Base-by-base conservation (phyloP, 1,284 basidiomycete species). In the Mycena sp. region DNA sequence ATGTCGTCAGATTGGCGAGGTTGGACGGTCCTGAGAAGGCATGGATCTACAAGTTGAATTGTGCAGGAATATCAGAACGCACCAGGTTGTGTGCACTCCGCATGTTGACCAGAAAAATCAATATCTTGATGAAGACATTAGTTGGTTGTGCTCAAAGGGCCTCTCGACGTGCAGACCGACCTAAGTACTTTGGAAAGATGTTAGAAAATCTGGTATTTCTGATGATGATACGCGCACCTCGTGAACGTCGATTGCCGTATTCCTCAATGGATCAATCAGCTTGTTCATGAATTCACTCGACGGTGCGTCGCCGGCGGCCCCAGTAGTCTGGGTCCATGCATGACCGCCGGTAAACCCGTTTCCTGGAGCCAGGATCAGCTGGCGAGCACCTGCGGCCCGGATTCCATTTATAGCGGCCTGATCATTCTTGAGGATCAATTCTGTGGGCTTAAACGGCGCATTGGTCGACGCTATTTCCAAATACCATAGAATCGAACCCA, bases 301-400 rank as follows among this genome's bases (percentile, higher is more conserved):
- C 1, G 82, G 80, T 17, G 69, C 71, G 17, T 68, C 58, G 4
- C 77, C 77, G 32, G 14, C n/a, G 1, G n/a, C 40, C 0, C 54
- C 55, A 9, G 79, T 78, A 12, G 66, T 61, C 57, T 83, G 78
- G 2, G 76, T 81, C 78, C 77, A 82, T 0, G 80, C 74, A 58
- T 83, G 81, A 0, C 81, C 81, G 3, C 81, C 81, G 25, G 81
- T 83, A 56, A 77, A 83, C 1, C 76, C 80, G 46, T 83, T 83
- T 14, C 81, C 81, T 6, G 81, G 80, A 14, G 81, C 81, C 14
- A 83, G 72, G 54, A 83, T 81, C 35, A 83, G 74, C 61, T 83
- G 80, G 1, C 43, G 55, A 7, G 81, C 81, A n/a, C 81, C 80
- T 0, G 75, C 75, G 1, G 71, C 67, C 10, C 81, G 78, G 50